Evolutionary conservation across 768 basidiomycete species (phyloP).

Genomic region (Pilatotrama ljubarskyi): DNA sequence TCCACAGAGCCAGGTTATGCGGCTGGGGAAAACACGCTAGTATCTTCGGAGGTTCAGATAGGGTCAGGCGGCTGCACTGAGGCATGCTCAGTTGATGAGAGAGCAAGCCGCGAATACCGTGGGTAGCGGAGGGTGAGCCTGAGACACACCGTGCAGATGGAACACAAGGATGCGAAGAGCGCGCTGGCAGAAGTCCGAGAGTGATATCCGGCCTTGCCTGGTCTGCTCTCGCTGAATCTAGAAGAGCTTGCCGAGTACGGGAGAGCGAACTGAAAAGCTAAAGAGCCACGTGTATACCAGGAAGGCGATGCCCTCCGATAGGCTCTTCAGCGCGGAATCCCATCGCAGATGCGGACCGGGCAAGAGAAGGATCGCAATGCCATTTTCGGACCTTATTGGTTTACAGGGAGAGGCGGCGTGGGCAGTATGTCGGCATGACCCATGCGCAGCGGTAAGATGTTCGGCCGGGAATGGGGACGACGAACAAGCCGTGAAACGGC

Average conservation of each 20-base stretch:
- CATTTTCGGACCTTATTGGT: background rate
- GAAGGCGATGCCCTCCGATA: background rate
- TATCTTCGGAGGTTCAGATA: constrained; percentile 1
- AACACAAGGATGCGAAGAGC: background rate
- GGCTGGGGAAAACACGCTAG: constrained; percentile 1
- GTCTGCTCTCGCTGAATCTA: constrained; percentile 5
- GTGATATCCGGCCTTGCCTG: background rate
- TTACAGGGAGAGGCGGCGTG: background rate
- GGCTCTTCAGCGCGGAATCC: background rate
- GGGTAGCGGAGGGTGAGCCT: constrained; percentile 1
- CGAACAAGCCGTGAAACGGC: background rate
- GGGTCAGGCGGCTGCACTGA: background rate
- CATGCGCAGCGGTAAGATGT: background rate
- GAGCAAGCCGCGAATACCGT: constrained; percentile 8
- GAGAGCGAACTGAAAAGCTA: background rate
- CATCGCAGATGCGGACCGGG: background rate
- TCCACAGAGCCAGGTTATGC: background rate
- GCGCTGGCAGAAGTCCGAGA: background rate
- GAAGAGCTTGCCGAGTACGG: background rate
- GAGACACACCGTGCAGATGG: background rate
- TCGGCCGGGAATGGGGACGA: background rate
- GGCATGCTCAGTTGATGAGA: background rate
- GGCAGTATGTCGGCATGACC: background rate
- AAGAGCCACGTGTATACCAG: background rate
- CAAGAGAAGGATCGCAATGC: background rate